Base-by-base conservation (phyloP, 371 early-diverging fungal genomes). In the Batkoa obscura region DNA sequence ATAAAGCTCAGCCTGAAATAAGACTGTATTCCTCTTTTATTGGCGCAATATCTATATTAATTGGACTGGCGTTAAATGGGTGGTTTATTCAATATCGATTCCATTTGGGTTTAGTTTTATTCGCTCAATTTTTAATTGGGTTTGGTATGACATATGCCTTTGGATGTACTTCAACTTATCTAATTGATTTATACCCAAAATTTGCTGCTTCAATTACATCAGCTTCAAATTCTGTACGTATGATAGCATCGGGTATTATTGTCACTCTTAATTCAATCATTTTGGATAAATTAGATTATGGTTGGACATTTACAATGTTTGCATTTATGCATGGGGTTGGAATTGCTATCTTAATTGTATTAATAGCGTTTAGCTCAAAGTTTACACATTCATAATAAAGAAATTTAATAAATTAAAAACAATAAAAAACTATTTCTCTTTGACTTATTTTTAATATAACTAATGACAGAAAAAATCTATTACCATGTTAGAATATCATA, bases 31-130 rank as follows among this genome's bases (percentile, higher is more conserved):
- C 65, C 41, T 66, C 68, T 60, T 70, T 69, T 69, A 54, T 70
- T 0, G 72, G 71, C n/a, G 69, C 69, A 45, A 5, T 65, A 0
- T 9, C 68, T 13, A 57, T 72, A n/a, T 62, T 66, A 0, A 8
- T 64, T 1, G 74, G 72, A 6, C 63, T 68, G n/a, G 46, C 72
- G 1, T 50, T 69, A 2, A 72, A 74, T 56, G 74, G 74, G 0
- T 72, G 72, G 72, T 71, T 68, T 34, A 17, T 67, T 0, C 58
- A 69, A 13, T 34, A 50, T n/a, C 57, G 56, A 36, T 15, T 67
- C 17, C 64, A 69, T 57, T 15, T 54, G 6, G 42, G 42, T 45
- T 8, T 12, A n/a, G 45, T 45, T 45, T 43, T 54, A 32, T 43
- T 45, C 17, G 54, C 54, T 45, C 54, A 54, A 36, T 54, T 54